These are phyloP conservation scores for Malassezia furfur DNA, from an alignment of 1,284 basidiomycete species.

Conservation along the genomic window DNA sequence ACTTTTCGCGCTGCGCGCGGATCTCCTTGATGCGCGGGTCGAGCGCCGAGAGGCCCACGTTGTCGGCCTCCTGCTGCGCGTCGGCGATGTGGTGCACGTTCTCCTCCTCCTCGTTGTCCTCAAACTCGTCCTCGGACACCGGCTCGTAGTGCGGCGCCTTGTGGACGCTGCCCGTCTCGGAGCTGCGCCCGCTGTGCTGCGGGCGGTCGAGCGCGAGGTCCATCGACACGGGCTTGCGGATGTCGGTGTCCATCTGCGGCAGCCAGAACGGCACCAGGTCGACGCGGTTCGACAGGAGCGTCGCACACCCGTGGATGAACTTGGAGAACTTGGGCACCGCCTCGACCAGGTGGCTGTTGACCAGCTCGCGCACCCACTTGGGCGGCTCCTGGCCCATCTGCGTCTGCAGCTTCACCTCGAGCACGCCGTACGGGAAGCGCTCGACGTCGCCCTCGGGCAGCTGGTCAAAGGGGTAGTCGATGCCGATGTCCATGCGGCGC, in stretches of 20 bases:
- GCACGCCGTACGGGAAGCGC: slow-evolving; percentile 88
- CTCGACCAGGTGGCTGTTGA: slow-evolving; percentile 71
- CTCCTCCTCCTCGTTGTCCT: slow-evolving; percentile 30
- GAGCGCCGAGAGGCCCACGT: slow-evolving; percentile 36
- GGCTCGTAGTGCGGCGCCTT: slow-evolving; percentile 40
- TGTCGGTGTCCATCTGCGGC: slow-evolving; percentile 67
- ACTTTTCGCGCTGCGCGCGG: slow-evolving; percentile 39
- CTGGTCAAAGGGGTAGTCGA: slow-evolving; percentile 80
- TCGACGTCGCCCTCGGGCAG: slow-evolving; percentile 63
- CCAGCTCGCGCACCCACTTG: slow-evolving; percentile 88
- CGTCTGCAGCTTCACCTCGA: slow-evolving; percentile 96
- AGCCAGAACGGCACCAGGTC: slow-evolving; percentile 99
- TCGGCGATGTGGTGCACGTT: slow-evolving; percentile 24
- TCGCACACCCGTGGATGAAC: slow-evolving; percentile 96
- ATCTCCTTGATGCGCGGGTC: slow-evolving; percentile 42
- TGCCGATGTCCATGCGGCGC: slow-evolving; percentile 86
- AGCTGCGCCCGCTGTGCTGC: slow-evolving; percentile 25
- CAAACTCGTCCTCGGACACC: slow-evolving; percentile 46
- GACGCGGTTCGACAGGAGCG: slow-evolving; percentile 80
- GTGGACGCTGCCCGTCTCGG: slow-evolving; percentile 28
- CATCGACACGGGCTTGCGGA: slow-evolving; percentile 30
- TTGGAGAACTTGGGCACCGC: slow-evolving; percentile 59
- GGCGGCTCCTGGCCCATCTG: slow-evolving; percentile 93
- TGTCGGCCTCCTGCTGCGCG: slow-evolving; percentile 37
- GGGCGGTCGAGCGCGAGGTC: slow-evolving; percentile 42